Evolutionary conservation across 495 filamentous ascomycete genomes (phyloP).

Genomic region (Hypoxylon subgilvum): DNA sequence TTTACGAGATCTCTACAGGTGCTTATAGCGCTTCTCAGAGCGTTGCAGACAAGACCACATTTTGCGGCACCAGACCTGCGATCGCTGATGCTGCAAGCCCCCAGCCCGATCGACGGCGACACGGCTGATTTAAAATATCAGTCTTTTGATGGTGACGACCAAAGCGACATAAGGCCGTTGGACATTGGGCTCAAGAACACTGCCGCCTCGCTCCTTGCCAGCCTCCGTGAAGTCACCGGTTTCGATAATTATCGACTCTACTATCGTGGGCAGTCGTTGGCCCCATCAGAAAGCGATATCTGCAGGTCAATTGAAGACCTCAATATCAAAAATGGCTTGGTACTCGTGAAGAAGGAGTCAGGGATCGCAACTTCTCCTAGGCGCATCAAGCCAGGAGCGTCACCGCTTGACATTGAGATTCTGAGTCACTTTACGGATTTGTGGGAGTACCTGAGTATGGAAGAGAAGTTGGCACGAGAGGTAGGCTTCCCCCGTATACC

Average conservation of each 20-base stretch:
- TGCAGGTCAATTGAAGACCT: slow-evolving; percentile 63
- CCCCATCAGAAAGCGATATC: slow-evolving; percentile 55
- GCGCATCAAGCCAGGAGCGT: slow-evolving; percentile 49
- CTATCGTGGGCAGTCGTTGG: slow-evolving; percentile 54
- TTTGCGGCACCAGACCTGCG: slow-evolving; percentile 58
- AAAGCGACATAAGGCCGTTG: slow-evolving; percentile 62
- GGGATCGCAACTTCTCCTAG: slow-evolving; percentile 41
- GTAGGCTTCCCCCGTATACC: slow-evolving; percentile 51
- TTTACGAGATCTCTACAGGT: slow-evolving; percentile 70
- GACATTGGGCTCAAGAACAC: slow-evolving; percentile 74
- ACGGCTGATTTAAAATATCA: slow-evolving; percentile 74
- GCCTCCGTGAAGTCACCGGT: slow-evolving; percentile 68
- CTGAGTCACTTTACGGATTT: slow-evolving; percentile 84
- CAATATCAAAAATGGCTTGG: slow-evolving; percentile 63
- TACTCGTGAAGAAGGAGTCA: slow-evolving; percentile 61
- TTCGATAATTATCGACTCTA: slow-evolving; percentile 71
- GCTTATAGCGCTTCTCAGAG: slow-evolving; percentile 53
- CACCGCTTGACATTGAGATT: slow-evolving; percentile 73
- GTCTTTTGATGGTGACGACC: slow-evolving; percentile 65
- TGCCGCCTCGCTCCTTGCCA: slow-evolving; percentile 66
- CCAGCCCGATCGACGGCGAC: slow-evolving; percentile 59
- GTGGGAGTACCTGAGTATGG: slow-evolving; percentile 78
- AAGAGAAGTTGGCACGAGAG: slow-evolving; percentile 72
- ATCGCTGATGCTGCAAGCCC: slow-evolving; percentile 47
- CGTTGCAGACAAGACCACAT: slow-evolving; percentile 54